Base-by-base conservation (phyloP, 129 eudicot genomes). In the Flaveria brownii region DNA sequence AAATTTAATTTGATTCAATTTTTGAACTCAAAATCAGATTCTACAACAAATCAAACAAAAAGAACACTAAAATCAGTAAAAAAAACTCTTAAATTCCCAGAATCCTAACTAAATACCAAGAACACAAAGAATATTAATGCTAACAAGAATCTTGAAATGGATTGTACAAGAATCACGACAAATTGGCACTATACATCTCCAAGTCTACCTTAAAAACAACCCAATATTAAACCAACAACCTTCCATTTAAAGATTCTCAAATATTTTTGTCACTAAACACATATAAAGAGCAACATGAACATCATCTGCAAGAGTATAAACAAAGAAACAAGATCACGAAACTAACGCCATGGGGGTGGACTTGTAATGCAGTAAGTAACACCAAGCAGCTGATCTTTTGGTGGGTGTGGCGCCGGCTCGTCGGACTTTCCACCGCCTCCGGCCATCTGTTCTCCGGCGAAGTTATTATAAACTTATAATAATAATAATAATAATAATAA, bases 331-430 rank as follows among this genome's bases (percentile, higher is more conserved):
- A 36, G 41, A 42, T 51, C n/a, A 12, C 82, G 73, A 57, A n/a
- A 87, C 87, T 87, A 28, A 92, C 97, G 97, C 97, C 97, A 92
- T 59, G 93, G 93, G 15, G 97, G 97, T 68, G 97, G 97, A 63
- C 97, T 92, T 6, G 96, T 92, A 80, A 92, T 89, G 91, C 97
- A 92, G 86, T 87, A 92, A 41, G 96, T 84, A 61, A 92, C 97
- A 82, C 89, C 87, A 49, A 91, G 96, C 7, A 92, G 91, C 87
- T 89, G 96, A 87, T 87, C 93, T 82, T 89, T 92, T 7, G 97
- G 96, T 79, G 93, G 96, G 84, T 92, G 97, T 20, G 97, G 96
- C 72, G 89, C 89, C 20, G 96, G 96, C 72, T 92, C 97, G n/a
- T 81, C 90, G 50, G 96, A 81, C 74, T 88, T 88, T 13, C 87